Conservation (phyloP, 352 stramenopile genomes). For the Phytopythium aichiense region DNA sequence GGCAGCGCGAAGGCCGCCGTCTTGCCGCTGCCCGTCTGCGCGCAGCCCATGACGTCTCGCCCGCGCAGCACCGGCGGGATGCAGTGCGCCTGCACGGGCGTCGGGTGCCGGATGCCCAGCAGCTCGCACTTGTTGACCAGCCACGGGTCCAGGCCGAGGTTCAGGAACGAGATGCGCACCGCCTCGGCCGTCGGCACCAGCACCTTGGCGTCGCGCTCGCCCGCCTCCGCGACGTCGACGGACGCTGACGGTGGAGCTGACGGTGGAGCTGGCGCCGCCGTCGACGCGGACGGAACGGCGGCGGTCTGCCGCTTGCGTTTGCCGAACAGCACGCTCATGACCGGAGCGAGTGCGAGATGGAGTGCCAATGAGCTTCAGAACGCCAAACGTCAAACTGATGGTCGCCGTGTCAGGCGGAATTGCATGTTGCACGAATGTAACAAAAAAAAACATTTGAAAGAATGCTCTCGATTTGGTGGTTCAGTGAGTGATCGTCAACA, state of each 20-base stretch:
- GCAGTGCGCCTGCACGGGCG: conserved; percentile 87
- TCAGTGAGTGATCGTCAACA: too few species aligned
- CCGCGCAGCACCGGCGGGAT: conserved; percentile 89
- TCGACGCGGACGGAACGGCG: background rate
- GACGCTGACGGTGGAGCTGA: background rate
- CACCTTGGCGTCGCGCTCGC: conserved; percentile 33
- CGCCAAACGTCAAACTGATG: background rate
- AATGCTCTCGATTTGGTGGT: too few species aligned
- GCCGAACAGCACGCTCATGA: conserved; percentile 78
- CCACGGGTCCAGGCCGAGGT: conserved; percentile 84
- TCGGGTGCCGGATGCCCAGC: conserved; percentile 84
- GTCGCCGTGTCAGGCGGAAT: background rate
- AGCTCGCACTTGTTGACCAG: conserved; percentile 82
- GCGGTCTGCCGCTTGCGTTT: conserved; percentile 51
- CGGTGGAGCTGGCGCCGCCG: background rate
- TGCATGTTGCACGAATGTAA: too few species aligned
- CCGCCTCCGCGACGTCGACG: background rate
- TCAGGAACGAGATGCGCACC: conserved; percentile 75
- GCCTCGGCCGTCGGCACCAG: conserved; percentile 35
- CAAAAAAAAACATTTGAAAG: too few species aligned
- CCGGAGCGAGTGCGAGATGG: too few species aligned
- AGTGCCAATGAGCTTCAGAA: too few species aligned
- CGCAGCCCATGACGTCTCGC: conserved; percentile 90
- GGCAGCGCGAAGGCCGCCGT: conserved; percentile 97
- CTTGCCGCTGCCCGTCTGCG: conserved; percentile 96